Base-by-base conservation (phyloP, 352 stramenopile genomes). In the Globisporangium radiosum region DNA sequence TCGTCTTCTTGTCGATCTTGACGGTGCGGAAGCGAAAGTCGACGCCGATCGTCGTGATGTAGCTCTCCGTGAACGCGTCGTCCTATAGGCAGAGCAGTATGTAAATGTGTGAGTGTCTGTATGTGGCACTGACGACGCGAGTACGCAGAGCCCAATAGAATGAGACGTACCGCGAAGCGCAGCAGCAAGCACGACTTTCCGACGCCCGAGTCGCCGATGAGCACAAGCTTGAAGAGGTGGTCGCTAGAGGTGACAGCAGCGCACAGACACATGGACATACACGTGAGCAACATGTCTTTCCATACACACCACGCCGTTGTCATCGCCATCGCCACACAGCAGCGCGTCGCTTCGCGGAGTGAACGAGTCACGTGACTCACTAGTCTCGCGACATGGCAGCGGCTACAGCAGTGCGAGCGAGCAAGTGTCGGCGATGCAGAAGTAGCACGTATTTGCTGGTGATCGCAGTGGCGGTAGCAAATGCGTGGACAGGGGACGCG, bases 1-100 rank as follows among this genome's bases (percentile, higher is more conserved):
- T 91, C 17, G 94, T 98, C 78, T 99, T 99, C 69, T 98, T 98
- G 63, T 98, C 95, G 62, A 99, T 97, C 75, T 99, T 98, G 25
- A 99, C 92, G 8, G 96, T 99, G 62, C 95, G 89, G 70, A 99
- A 99, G 54, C 80, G 75, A 74, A 99, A 97, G 70, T 98, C 92
- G 48, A 98, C 90, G 54, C 92, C 92, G 59, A 98, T 98, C 43
- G 92, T 98, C 43, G 87, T 96, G 70, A 97, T 99, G 74, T 99
- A 99, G 57, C 91, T 98, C 77, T 99, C 96, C 58, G 96, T 98
- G 70, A 98, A 99, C 5, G 97, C 93, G 66, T 99, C 96, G 77
- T 99, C 90, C 81, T 90, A 55, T 19, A 33, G 39, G 14, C 45
- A 59, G 3, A 55, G 51, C 11, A 33, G 25, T 33, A 47, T 7